Conservation (phyloP, 106 monocot genomes). For the Allium sativum region DNA sequence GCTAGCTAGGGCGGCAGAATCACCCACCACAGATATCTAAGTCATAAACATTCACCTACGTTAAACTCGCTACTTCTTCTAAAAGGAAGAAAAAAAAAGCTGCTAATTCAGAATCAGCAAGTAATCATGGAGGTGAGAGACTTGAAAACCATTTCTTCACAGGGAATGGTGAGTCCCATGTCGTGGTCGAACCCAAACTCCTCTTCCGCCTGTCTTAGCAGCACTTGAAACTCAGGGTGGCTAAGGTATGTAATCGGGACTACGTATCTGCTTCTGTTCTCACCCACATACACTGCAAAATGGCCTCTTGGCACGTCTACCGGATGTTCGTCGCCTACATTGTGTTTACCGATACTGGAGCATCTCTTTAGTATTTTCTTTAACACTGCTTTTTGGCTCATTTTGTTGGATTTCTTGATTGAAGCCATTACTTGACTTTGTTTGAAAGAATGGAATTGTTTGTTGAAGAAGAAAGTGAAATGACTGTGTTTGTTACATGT, state of each 20-base stretch:
- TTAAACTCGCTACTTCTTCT: too few species aligned
- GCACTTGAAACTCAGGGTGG: constrained; percentile 38
- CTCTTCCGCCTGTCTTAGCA: constrained; percentile 40
- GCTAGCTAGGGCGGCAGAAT: too few species aligned
- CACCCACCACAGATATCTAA: too few species aligned
- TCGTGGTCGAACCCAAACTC: constrained; percentile 59
- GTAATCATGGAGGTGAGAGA: too few species aligned
- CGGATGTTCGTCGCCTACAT: constrained; percentile 3
- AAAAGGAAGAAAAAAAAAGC: too few species aligned
- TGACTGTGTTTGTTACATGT: too few species aligned
- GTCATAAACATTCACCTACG: too few species aligned
- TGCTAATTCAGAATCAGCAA: too few species aligned
- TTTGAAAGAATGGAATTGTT: too few species aligned
- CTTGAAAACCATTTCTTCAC: constrained; percentile 28
- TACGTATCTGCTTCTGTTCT: constrained; percentile 37
- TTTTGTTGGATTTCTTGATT: constrained; percentile 10
- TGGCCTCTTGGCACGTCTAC: constrained; percentile 48
- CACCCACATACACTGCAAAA: constrained; percentile 48
- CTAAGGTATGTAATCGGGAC: constrained; percentile 36
- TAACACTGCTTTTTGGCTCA: not conserved
- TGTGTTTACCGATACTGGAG: constrained; percentile 30
- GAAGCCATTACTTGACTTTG: constrained; percentile 18
- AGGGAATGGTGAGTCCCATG: constrained; percentile 53
- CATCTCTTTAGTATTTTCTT: constrained; percentile 42
- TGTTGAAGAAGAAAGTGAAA: too few species aligned